Evolutionary conservation across 2,329 filamentous ascomycete genomes (phyloP).

Genomic region (Dryadomyces quercus-mongolicae): DNA sequence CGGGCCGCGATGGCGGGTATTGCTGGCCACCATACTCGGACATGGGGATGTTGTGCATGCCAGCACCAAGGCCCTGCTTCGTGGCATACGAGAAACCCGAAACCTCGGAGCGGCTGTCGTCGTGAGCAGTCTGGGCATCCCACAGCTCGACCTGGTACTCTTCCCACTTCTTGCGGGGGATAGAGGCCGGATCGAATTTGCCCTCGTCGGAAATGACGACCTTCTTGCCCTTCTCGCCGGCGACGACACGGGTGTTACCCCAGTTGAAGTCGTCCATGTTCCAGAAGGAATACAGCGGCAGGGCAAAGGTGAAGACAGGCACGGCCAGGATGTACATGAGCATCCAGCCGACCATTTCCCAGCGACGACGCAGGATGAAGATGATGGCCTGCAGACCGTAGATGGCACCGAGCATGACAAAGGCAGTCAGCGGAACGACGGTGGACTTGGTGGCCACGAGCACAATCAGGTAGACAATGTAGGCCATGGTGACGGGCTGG

Average conservation of each 20-base stretch:
- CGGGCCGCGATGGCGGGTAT: conserved; percentile 42
- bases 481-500: conserved; percentile 81
- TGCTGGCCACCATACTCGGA: conserved; percentile 52
- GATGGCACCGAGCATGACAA: conserved; percentile 85
- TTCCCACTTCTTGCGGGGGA: conserved; percentile 98
- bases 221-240: conserved; percentile 85
- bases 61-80: conserved; percentile 47
- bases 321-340: conserved; percentile 85
- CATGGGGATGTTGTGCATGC: conserved; percentile 27
- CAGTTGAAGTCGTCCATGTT: conserved; percentile 99
- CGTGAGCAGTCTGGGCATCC: conserved; percentile 80
- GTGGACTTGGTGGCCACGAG: conserved; percentile 48
- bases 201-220: conserved; percentile 91
- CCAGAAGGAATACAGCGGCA: conserved; percentile 96
- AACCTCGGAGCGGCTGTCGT: conserved; percentile 72
- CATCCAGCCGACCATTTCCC: conserved; percentile 99
- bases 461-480: conserved; percentile 82
- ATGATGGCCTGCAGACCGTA: conserved; percentile 96
- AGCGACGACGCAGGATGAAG: conserved; percentile 91
- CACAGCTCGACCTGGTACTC: conserved; percentile 97
- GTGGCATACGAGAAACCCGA: conserved; percentile 95
- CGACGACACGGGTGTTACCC: conserved; percentile 97
- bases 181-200: conserved; percentile 87
- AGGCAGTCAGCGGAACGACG: conserved; percentile 69
- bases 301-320: conserved; percentile 78